Evolutionary conservation across 306 rosid species (phyloP).

Genomic region (Datisca glomerata): DNA sequence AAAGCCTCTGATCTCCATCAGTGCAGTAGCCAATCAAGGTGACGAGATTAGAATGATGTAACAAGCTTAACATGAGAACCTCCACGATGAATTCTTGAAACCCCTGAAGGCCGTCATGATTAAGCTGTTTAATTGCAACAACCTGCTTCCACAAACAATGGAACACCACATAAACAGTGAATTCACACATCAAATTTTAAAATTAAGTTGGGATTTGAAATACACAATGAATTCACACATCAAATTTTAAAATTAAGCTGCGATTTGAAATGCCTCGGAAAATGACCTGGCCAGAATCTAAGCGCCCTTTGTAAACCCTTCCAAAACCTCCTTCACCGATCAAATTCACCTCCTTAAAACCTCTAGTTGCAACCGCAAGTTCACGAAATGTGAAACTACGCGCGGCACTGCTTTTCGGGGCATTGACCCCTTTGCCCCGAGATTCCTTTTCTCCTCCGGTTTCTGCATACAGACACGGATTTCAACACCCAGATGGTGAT

Average conservation of each 20-base stretch:
- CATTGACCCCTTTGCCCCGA: conserved; percentile 8
- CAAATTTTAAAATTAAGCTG: too few species aligned
- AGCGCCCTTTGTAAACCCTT: conserved; percentile 82
- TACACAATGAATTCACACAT: background rate
- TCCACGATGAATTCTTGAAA: conserved; percentile 85
- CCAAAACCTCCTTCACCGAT: conserved; percentile 99
- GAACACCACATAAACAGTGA: too few species aligned
- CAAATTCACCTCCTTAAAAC: conserved; percentile 60
- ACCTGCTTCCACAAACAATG: too few species aligned
- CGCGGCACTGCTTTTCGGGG: conserved; percentile 23
- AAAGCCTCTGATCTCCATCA: too few species aligned
- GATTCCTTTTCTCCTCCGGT: conserved; percentile 24
- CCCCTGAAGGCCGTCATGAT: conserved; percentile 78
- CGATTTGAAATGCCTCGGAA: background rate
- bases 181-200: too few species aligned
- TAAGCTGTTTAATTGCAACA: conserved; percentile 81
- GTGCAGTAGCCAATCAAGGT: conserved; percentile 84
- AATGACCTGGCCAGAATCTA: conserved; percentile 55
- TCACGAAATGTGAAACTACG: conserved; percentile 63
- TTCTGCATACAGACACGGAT: conserved; percentile 18
- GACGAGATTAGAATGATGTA: conserved; percentile 82
- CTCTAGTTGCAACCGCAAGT: conserved; percentile 67
- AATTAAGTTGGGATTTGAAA: too few species aligned
- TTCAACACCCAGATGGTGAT: conserved; percentile 2
- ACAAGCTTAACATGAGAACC: conserved; percentile 90